Evolutionary conservation across 495 filamentous ascomycete genomes (phyloP), one percentile per base, ranked within the genome.

Genomic region (Opeltia flavorubescens): DNA sequence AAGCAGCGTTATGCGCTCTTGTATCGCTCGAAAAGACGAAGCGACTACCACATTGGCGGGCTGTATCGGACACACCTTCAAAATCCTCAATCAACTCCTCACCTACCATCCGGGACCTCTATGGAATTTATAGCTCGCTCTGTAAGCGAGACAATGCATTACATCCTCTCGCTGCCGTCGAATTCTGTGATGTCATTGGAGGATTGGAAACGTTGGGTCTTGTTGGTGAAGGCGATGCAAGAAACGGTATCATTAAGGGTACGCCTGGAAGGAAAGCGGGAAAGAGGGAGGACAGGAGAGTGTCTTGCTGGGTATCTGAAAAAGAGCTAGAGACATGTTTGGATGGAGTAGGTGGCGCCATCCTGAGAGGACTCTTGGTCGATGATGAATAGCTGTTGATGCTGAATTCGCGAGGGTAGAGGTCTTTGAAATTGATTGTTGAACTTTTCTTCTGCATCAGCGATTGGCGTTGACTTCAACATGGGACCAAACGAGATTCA

Each of bases 151-250:
- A 96, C 49, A 78, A 84, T 26, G 67, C 91, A 1, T 70, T 99
- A 0, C 86, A 94, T 53, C 83, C 91, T 5, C 69, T 99, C 2
- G 87, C 84, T 3, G 76, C 71, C 24, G 89, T 83, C 2, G 91
- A 99, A 60, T 96, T 99, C 60, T 75, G 87, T 39, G 93, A 96
- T 60, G 87, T 99, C 3, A 66, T 98, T n/a, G 77, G 80, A 8
- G 88, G 82, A 40, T 64, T 98, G 25, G 91, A 96, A 63, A 86
- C 86, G 0, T 62, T 93, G 52, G 84, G 83, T 1, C 62, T 95
- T 12, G 72, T 94, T 12, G 75, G 78, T n/a, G 78, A 80, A 27
- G 85, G 87, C 27, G 84, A 85, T 48, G 78, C 78, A 34, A 76
- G 80, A 48, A 79, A 72, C 28, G 80, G 80, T 18, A 78, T 75